Evolutionary conservation across 169 alveolate genomes (phyloP).

Genomic region (Plasmodium knowlesi): DNA sequence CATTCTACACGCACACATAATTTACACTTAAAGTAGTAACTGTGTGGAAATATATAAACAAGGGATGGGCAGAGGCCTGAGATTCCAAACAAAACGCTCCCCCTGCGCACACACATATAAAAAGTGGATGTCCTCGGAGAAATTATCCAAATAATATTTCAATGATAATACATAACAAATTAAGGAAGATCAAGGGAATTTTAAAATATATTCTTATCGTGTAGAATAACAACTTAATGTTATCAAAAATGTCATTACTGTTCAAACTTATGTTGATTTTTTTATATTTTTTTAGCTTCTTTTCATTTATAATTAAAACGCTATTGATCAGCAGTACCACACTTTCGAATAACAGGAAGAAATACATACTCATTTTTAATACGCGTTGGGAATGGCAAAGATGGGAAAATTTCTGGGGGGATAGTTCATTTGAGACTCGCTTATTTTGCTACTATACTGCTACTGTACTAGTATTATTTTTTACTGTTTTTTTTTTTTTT

Average conservation of each 20-base stretch:
- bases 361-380: conserved; percentile 72
- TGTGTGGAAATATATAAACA: neutral
- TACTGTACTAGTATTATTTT: neutral
- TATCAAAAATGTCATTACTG: conserved; percentile 71
- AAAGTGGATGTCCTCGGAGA: neutral
- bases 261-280: conserved; percentile 59
- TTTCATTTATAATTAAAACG: conserved; percentile 73
- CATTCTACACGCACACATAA: neutral
- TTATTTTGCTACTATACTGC: neutral
- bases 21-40: neutral
- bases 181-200: conserved; percentile 64
- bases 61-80: neutral
- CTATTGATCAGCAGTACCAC: conserved; percentile 73
- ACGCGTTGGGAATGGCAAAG: neutral
- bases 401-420: neutral
- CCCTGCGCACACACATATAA: neutral
- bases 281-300: conserved; percentile 70
- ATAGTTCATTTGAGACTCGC: conserved; percentile 4
- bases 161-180: conserved; percentile 57
- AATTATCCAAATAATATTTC: conserved; percentile 69
- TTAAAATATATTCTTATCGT: conserved; percentile 73
- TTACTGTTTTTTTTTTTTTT: neutral
- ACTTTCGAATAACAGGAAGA: conserved; percentile 67
- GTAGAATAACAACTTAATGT: conserved; percentile 63
- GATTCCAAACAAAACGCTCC: neutral